Conservation (phyloP, 768 basidiomycete genomes). For the Suillus spraguei region DNA sequence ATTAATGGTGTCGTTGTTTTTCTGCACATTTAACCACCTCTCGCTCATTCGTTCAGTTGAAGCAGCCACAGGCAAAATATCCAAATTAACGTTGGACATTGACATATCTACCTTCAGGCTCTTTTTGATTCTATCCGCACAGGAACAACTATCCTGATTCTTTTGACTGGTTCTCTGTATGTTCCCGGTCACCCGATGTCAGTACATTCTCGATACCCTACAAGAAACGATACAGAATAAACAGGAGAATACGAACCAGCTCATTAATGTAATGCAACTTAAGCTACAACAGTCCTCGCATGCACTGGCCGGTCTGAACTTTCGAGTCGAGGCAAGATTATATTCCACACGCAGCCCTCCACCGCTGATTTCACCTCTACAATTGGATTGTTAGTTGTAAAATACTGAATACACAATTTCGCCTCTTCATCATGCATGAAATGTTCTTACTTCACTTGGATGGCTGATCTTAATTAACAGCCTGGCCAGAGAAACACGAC, state of each 20-base stretch:
- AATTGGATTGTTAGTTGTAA: background rate
- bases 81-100: too few species aligned
- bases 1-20: too few species aligned
- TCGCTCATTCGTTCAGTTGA: too few species aligned
- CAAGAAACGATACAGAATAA: slow-evolving; percentile 92
- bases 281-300: slow-evolving; percentile 40
- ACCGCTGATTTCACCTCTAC: background rate
- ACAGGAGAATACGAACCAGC: slow-evolving; percentile 81
- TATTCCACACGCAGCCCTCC: background rate
- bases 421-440: background rate
- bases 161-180: slow-evolving; percentile 92
- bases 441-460: background rate
- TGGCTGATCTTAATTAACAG: background rate
- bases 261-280: slow-evolving; percentile 73
- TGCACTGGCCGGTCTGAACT: background rate
- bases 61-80: too few species aligned
- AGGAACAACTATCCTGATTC: slow-evolving; percentile 92
- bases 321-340: slow-evolving; percentile 3
- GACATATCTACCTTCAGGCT: too few species aligned
- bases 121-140: too few species aligned
- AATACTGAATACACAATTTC: background rate
- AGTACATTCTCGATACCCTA: slow-evolving; percentile 66
- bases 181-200: slow-evolving; percentile 90
- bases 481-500: background rate
- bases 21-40: too few species aligned